A percentile compares a stretch with the other conserved stretches of the same genome.
phyloP scores from a whole-genome alignment of 805 yeast species.

The Sugiyamaella marilandica region DNA sequence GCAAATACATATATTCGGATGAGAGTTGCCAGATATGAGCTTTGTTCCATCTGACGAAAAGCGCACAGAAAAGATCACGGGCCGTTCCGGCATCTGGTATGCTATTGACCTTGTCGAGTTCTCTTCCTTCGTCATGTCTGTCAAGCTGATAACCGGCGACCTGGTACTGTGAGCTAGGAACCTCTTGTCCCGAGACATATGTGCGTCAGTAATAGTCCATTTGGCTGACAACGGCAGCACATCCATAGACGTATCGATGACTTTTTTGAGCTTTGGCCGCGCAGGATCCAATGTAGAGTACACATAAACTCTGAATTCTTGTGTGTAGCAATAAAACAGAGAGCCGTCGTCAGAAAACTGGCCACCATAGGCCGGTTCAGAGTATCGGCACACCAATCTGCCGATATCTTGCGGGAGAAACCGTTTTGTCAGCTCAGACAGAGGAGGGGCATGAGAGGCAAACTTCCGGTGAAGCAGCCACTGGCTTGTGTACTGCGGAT shows the following conservation, averaged over 20 bases:
- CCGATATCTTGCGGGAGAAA: slow-evolving; percentile 17
- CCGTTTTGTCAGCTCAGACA: slow-evolving; percentile 16
- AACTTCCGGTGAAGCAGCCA: slow-evolving; percentile 15
- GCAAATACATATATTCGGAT: slow-evolving; percentile 17
- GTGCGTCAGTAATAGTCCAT: slow-evolving; percentile 30
- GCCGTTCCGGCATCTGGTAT: not conserved
- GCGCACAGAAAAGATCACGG: slow-evolving; percentile 22
- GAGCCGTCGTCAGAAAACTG: slow-evolving; percentile 28
- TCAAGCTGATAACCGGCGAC: slow-evolving; percentile 20
- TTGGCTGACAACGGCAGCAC: slow-evolving; percentile 12
- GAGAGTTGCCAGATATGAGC: slow-evolving; percentile 25
- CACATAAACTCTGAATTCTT: slow-evolving; percentile 25
- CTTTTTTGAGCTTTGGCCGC: slow-evolving; percentile 17
- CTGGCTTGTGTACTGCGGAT: slow-evolving; percentile 9
- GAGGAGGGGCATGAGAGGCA: slow-evolving; percentile 3
- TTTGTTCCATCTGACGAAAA: slow-evolving; percentile 24
- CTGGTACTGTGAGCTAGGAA: slow-evolving; percentile 23
- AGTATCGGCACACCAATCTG: slow-evolving; percentile 6
- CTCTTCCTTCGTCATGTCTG: slow-evolving; percentile 13
- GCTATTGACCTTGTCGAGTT: slow-evolving; percentile 1
- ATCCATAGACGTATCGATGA: slow-evolving; percentile 1
- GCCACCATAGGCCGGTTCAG: slow-evolving; percentile 27
- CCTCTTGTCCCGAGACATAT: slow-evolving; percentile 23
- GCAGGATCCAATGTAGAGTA: slow-evolving; percentile 19
- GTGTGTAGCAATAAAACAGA: slow-evolving; percentile 24